Evolutionary conservation across 1,139 yeast species (phyloP), one percentile per base, ranked within the genome.

Genomic region (Meyerozyma elateridarum): DNA sequence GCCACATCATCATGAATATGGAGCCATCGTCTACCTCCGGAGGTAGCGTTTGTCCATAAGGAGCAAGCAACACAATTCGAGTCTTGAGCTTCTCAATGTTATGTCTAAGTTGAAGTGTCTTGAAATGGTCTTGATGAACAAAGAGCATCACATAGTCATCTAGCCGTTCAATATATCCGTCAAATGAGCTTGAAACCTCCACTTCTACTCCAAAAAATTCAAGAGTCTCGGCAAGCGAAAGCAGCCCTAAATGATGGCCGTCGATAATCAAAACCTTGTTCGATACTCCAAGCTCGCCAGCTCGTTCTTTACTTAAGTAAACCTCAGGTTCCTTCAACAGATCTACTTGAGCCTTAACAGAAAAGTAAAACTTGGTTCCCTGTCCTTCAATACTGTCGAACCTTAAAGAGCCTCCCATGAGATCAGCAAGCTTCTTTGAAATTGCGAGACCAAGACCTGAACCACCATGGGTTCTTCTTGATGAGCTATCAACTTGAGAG

Each of bases 371-470:
- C 0, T 70, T 67, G 2, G 79, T 69, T 0, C 83, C 82, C 20
- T 54, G 52, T 2, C 75, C 75, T 42, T 71, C 77, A 8, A 46
- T 51, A 43, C 78, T 71, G 19, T 71, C 74, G 45, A 73, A 73
- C 4, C 70, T 59, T 21, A 76, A 57, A 6, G 56, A 56, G 1
- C 82, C 82, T 21, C 77, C 78, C 82, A 76, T 76, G 21, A 74
- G 49, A 35, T 74, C 79, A 1, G 76, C 73, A 20, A 76, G 56
- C 46, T 72, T 73, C 45, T 74, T 75, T 12, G 79, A 72, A 31
- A 76, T 76, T 0, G 81, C 76, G 28, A 76, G 53, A 1, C 83
- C 82, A 13, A 76, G 54, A 0, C 83, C 83, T 0, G 80, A 64
- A 2, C 83, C 83, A 8, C 82, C 82, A 52, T 64, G 72, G 3